Base-by-base conservation (phyloP, 768 basidiomycete genomes). In the Leccinum subgranulosum region DNA sequence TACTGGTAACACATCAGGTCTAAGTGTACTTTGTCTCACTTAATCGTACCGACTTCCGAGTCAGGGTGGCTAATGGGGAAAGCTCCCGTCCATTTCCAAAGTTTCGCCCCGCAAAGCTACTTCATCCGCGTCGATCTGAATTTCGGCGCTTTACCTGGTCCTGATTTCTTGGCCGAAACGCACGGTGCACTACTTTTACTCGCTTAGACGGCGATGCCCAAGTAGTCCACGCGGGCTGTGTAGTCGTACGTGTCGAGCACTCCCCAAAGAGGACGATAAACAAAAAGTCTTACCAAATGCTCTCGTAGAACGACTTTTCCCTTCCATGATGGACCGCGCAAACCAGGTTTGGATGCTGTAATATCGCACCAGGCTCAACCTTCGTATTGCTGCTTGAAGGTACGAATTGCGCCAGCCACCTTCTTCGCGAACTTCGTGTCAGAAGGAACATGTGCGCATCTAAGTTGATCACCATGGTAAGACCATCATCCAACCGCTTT, bases 391-490 rank as follows among this genome's bases (percentile, higher is more conserved):
- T 4, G 5, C 1, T 5, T 41, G 45, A 14, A 64, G 25, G 57
- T 47, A 11, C 50, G 46, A 34, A 63, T 54, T 21, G 62, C 58
- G 14, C 41, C n/a, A 8, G 25, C 39, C 33, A 64, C 33, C 23
- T 56, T 55, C 12, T 28, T 48, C 17, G 45, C 47, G 14, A 21
- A 4, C 11, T 43, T 47, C 6, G 25, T 50, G 25, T 63, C 45
- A 8, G 52, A 52, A 21, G 54, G 3, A 0, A 49, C 34, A 7
- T 36, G n/a, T 31, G 61, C 5, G 57, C 45, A 4, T 58, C 61
- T 3, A 63, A 41, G 45, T 59, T 63, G n/a, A 63, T 36, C 57
- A 60, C 28, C 21, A 60, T 52, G 6, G 54, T 63, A 14, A 52
- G 57, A 14, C 57, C 51, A 14, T 64, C 33, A 33, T 63, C 49